phyloP scores from a whole-genome alignment of 2,329 filamentous ascomycete species.

The Chalaropsis ovoidea region DNA sequence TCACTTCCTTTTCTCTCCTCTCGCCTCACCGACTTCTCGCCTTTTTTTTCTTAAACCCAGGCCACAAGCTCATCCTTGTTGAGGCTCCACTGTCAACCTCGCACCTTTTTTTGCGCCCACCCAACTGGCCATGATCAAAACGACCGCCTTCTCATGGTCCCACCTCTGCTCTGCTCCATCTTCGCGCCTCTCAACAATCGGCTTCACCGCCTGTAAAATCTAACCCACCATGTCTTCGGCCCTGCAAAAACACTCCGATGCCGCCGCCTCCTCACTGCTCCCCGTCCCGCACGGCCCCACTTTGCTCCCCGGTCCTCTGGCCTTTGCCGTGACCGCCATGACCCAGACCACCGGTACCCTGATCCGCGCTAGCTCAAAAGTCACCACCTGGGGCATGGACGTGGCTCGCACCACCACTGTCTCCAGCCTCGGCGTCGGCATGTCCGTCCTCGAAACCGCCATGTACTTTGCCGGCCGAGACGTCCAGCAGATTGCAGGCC shows the following conservation, averaged over 20 bases:
- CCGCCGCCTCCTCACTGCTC: neutral
- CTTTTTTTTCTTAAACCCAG: neutral
- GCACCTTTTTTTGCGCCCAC: neutral
- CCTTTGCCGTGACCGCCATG: slow-evolving; percentile 50
- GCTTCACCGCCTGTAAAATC: neutral
- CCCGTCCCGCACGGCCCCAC: slow-evolving; percentile 32
- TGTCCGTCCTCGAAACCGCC: slow-evolving; percentile 45
- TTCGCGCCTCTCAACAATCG: neutral
- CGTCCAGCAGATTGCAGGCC: slow-evolving; percentile 29
- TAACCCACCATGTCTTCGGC: slow-evolving; percentile 13
- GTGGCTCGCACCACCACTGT: slow-evolving; percentile 47
- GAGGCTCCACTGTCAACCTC: slow-evolving; percentile 1
- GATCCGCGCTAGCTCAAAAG: slow-evolving; percentile 43
- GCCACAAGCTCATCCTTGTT: neutral
- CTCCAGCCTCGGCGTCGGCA: slow-evolving; percentile 48
- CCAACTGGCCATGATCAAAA: neutral
- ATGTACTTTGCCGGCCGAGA: slow-evolving; percentile 45
- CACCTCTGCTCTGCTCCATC: neutral
- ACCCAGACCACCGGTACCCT: slow-evolving; percentile 50
- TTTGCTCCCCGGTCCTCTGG: slow-evolving; percentile 48
- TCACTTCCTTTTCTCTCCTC: neutral
- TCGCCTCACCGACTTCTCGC: neutral
- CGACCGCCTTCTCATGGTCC: neutral
- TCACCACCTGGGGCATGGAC: slow-evolving; percentile 44
- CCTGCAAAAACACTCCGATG: slow-evolving; percentile 5